Evolutionary conservation across 306 rosid genomes (phyloP).

Genomic region (Sphenostylis stenocarpa): DNA sequence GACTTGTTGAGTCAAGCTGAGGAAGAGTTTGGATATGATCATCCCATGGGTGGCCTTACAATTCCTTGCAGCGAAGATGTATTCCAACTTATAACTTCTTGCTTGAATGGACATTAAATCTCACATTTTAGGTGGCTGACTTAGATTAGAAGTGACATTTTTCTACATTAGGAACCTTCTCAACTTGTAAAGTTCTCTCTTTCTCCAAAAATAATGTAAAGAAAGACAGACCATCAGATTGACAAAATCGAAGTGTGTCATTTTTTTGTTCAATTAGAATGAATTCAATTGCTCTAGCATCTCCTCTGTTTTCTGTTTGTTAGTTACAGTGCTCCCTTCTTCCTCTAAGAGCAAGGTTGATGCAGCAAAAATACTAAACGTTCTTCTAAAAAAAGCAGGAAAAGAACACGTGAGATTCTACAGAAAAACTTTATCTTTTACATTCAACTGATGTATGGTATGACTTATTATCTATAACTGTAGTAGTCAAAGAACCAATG

Average conservation of each 20-base stretch:
- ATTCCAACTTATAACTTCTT: conserved; percentile 13
- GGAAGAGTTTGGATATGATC: conserved; percentile 50
- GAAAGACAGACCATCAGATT: not conserved
- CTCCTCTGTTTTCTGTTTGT: not conserved
- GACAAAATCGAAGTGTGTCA: not conserved
- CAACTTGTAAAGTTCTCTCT: not conserved
- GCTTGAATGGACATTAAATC: conserved; percentile 11
- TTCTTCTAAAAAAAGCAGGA: not conserved
- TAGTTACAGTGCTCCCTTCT: not conserved
- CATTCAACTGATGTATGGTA: not conserved
- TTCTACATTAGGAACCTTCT: not conserved
- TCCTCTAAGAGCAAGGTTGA: not conserved
- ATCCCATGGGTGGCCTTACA: conserved; percentile 52
- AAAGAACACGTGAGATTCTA: not conserved
- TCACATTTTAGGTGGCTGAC: not conserved
- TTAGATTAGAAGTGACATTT: conserved; percentile 4
- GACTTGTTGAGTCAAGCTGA: conserved; percentile 33
- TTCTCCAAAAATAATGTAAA: not conserved
- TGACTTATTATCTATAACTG: not conserved
- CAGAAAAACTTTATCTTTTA: not conserved
- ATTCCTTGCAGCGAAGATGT: conserved; percentile 42
- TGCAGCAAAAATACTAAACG: not conserved
- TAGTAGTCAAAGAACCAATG: not conserved
- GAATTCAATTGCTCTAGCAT: not conserved
- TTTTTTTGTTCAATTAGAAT: not conserved